These are phyloP conservation scores for Cytospora piceicola DNA, from an alignment of 2,329 filamentous ascomycete species.

Conservation along the genomic window DNA sequence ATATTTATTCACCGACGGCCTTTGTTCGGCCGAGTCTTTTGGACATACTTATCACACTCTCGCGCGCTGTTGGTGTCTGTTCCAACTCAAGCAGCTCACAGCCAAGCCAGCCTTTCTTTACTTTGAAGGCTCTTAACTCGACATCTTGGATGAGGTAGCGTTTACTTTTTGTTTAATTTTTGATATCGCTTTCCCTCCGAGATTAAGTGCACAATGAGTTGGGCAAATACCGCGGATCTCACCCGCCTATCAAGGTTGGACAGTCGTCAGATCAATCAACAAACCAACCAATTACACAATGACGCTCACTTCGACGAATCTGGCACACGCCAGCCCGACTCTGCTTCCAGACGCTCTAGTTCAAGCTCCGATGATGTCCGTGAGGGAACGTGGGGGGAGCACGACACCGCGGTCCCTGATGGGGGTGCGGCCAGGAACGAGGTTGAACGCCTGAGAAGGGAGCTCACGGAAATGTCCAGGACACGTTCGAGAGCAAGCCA, in stretches of 20 bases:
- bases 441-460: constrained; percentile 13
- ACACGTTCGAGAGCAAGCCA: constrained; percentile 20
- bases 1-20: no score
- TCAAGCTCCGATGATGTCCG: constrained; percentile 6
- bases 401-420: constrained; percentile 18
- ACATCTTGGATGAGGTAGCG: no score
- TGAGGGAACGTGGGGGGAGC: constrained; percentile 28
- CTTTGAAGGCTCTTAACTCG: no score
- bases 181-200: no score
- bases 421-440: constrained; percentile 20
- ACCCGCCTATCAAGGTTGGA: background rate
- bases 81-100: no score
- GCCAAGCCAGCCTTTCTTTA: no score
- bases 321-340: background rate
- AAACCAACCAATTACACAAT: background rate
- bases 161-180: no score
- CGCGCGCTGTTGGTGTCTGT: no score
- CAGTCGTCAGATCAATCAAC: background rate
- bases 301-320: background rate
- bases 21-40: no score
- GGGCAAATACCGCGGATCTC: background rate
- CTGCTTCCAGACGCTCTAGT: background rate
- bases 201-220: no score
- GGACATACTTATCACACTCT: no score
- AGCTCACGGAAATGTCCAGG: constrained; percentile 18